Conservation (phyloP, 805 yeast species). For the Metschnikowia lachancei region DNA sequence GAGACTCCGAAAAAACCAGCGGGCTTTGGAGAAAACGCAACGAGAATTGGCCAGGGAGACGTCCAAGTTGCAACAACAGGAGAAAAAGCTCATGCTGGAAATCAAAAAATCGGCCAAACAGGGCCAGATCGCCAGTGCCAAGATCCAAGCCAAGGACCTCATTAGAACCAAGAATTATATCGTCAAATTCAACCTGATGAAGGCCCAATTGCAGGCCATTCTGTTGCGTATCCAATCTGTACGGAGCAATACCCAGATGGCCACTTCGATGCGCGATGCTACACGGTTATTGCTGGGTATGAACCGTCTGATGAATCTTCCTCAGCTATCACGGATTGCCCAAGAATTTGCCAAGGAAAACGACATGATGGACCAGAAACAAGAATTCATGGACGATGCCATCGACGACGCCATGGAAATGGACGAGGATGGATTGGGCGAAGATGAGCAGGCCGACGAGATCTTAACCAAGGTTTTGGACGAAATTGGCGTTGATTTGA, state of each 20-base stretch:
- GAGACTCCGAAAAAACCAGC: slow-evolving; percentile 87
- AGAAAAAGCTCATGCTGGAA: slow-evolving; percentile 79
- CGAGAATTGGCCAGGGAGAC: slow-evolving; percentile 90
- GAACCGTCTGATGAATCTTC: slow-evolving; percentile 88
- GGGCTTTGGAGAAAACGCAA: slow-evolving; percentile 92
- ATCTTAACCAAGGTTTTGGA: slow-evolving; percentile 89
- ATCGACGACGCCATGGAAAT: slow-evolving; percentile 95
- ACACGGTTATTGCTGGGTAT: slow-evolving; percentile 78
- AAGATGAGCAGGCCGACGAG: slow-evolving; percentile 87
- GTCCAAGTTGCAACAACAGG: slow-evolving; percentile 82
- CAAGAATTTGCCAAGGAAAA: slow-evolving; percentile 94
- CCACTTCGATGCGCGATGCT: slow-evolving; percentile 91
- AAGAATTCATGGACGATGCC: slow-evolving; percentile 98
- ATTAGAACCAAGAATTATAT: slow-evolving; percentile 83
- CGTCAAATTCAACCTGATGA: slow-evolving; percentile 88
- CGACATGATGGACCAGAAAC: slow-evolving; percentile 97
- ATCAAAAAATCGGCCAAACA: slow-evolving; percentile 89
- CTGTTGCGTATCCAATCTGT: slow-evolving; percentile 89
- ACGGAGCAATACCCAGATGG: slow-evolving; percentile 92
- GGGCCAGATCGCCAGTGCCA: slow-evolving; percentile 85
- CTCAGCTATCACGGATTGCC: slow-evolving; percentile 82
- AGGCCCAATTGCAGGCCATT: slow-evolving; percentile 93
- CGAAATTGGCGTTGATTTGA: slow-evolving; percentile 90
- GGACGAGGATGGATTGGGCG: slow-evolving; percentile 67
- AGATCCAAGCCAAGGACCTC: slow-evolving; percentile 92